Base-by-base conservation (phyloP, 805 yeast species). In the Metschnikowia anglica region DNA sequence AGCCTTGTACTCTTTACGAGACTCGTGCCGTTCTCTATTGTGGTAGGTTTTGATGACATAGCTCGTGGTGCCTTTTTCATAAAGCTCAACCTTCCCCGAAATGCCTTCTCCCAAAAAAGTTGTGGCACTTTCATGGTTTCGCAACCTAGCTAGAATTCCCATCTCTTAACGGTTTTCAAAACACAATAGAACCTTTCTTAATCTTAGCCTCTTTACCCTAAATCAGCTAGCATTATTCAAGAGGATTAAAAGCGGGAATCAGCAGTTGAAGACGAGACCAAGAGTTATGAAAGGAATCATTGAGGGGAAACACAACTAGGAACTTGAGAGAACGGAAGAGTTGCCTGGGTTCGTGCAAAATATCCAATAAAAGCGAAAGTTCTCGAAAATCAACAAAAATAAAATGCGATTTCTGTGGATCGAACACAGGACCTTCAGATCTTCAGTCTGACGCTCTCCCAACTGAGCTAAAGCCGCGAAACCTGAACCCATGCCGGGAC, bases 11-110 rank as follows among this genome's bases (percentile, higher is more conserved):
- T 73, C 79, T n/a, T 47, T 30, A 26, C 59, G 61, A 2, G 67
- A 44, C 49, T 76, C 79, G 42, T 64, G 52, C 5, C 45, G 41
- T 41, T 76, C 81, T 38, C 56, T 62, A 2, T 59, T 45, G 25
- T 61, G 63, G 56, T 74, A 77, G 1, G 61, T 60, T 54, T 80
- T 80, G 3, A 79, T 63, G 0, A 80, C 85, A 42, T 59, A 65
- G 2, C 26, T 13, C 16, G 20, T 10, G 19, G 31, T 5, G 12
- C 32, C 34, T 1, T 16, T 30, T 10, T 39, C 33, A 41, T 45
- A 43, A 19, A 67, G 55, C n/a, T 62, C 68, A 6, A 68, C 73
- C 9, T 41, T 52, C 0, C 71, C 72, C 1, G 68, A 59, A 4
- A 63, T 48, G 54, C 73, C 49, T 51, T 55, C 39, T 58, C 72